Evolutionary conservation across 345 rosid genomes (phyloP).

Genomic region (Mercurialis annua): DNA sequence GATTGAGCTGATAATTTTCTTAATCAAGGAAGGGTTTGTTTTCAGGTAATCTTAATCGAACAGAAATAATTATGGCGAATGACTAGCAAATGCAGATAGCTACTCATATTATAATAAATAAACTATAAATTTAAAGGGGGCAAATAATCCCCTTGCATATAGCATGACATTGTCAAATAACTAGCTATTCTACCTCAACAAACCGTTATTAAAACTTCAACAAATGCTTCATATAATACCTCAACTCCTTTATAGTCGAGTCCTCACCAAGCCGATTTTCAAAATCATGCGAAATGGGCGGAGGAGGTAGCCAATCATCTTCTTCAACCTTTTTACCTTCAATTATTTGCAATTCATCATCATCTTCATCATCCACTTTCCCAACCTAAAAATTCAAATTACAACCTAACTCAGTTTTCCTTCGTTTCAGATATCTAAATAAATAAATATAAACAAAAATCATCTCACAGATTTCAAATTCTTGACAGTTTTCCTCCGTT

Average conservation of each 20-base stretch:
- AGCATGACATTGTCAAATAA: too few relatives aligned
- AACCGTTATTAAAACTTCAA: neutral
- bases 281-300: constrained; percentile 36
- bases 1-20: neutral
- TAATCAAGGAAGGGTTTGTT: neutral
- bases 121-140: too few relatives aligned
- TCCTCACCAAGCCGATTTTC: constrained; percentile 40
- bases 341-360: constrained; percentile 36
- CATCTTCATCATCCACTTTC: constrained; percentile 32
- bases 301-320: constrained; percentile 78
- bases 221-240: constrained; percentile 30
- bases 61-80: neutral
- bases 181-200: neutral
- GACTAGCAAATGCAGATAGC: neutral
- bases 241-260: constrained; percentile 58
- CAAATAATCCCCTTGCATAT: too few relatives aligned
- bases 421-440: neutral
- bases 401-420: neutral
- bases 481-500: constrained; percentile 21
- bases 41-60: neutral
- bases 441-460: neutral
- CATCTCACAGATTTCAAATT: constrained; percentile 25
- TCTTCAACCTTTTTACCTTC: constrained; percentile 31
- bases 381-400: constrained; percentile 22
- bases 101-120: too few relatives aligned